A percentile compares a stretch with the other conserved stretches of the same genome.
phyloP scores from a whole-genome alignment of 2,329 filamentous ascomycete species.

The Bipolaris cookei region DNA sequence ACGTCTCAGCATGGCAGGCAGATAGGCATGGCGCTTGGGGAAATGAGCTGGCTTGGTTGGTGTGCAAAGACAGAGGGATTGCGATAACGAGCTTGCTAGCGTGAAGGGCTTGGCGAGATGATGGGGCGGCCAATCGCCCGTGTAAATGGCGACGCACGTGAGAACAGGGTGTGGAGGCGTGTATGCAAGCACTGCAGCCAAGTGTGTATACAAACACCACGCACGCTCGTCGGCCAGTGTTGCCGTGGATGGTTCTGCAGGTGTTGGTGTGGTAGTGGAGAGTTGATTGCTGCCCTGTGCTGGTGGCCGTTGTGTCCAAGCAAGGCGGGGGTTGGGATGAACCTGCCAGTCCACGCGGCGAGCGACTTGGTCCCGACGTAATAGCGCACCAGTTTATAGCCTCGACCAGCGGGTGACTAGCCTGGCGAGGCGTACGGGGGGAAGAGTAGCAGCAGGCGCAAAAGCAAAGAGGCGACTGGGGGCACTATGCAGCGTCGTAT shows the following conservation, averaged over 20 bases:
- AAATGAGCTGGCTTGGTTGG: slow-evolving; percentile 10
- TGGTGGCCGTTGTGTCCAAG: slow-evolving; percentile 1
- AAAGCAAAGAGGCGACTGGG: slow-evolving; percentile 2
- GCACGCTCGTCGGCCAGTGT: no score
- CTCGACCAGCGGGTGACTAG: not conserved
- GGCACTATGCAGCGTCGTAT: not conserved
- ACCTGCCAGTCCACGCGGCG: slow-evolving; percentile 6
- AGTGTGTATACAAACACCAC: no score
- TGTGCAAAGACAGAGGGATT: slow-evolving; percentile 4
- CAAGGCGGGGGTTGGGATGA: slow-evolving; percentile 5
- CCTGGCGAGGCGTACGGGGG: not conserved
- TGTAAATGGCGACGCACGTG: not conserved
- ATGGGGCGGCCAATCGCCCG: slow-evolving; percentile 9
- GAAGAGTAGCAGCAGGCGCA: not conserved
- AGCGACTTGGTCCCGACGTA: slow-evolving; percentile 6
- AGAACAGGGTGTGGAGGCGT: not conserved
- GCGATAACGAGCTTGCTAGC: slow-evolving; percentile 1
- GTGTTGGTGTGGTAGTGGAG: not conserved
- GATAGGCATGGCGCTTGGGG: not conserved
- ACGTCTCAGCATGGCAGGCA: not conserved
- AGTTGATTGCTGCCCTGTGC: not conserved
- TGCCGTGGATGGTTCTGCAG: no score
- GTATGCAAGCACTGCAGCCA: no score
- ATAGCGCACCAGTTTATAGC: slow-evolving; percentile 10
- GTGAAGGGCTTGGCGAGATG: slow-evolving; percentile 4